Evolutionary conservation across 2,329 filamentous ascomycete species (phyloP).

Genomic region (Trichoderma sp.): DNA sequence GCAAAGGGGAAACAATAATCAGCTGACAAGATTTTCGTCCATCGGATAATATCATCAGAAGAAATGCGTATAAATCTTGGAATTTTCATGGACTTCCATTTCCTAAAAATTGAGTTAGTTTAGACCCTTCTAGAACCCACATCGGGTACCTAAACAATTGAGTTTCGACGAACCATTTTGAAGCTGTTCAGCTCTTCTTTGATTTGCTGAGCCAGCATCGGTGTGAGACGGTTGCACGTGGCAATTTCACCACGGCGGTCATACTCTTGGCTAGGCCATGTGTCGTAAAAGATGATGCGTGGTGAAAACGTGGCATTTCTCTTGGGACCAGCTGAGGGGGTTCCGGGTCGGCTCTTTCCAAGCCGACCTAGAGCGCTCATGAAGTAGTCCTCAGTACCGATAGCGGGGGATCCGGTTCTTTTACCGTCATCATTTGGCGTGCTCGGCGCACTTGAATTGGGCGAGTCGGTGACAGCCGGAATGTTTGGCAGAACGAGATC

Average conservation of each 20-base stretch:
- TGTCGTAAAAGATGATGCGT: slow-evolving; percentile 91
- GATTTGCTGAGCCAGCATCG: slow-evolving; percentile 96
- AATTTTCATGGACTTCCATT: slow-evolving; percentile 99
- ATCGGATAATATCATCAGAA: slow-evolving; percentile 59
- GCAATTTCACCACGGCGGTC: slow-evolving; percentile 94
- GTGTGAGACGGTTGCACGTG: slow-evolving; percentile 95
- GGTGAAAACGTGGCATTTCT: slow-evolving; percentile 78
- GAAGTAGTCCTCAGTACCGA: slow-evolving; percentile 88
- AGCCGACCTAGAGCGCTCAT: slow-evolving; percentile 67
- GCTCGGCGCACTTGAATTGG: slow-evolving; percentile 80
- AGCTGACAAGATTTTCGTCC: slow-evolving; percentile 25
- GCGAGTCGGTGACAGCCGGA: slow-evolving; percentile 69
- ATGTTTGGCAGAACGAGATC: slow-evolving; percentile 59
- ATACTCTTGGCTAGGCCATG: slow-evolving; percentile 93
- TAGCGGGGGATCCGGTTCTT: slow-evolving; percentile 66
- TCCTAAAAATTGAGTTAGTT: slow-evolving; percentile 58
- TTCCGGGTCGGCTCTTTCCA: slow-evolving; percentile 76
- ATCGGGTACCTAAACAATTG: not conserved
- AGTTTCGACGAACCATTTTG: slow-evolving; percentile 66
- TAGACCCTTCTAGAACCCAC: slow-evolving; percentile 31
- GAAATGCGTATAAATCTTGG: slow-evolving; percentile 99
- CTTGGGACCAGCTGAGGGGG: slow-evolving; percentile 65
- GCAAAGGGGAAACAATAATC: slow-evolving; percentile 27
- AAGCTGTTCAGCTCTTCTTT: slow-evolving; percentile 99
- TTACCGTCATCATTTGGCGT: slow-evolving; percentile 78